These are phyloP conservation scores for Cercospora berteroae DNA, from an alignment of 2,329 filamentous ascomycete genomes.

Conservation along the genomic window DNA sequence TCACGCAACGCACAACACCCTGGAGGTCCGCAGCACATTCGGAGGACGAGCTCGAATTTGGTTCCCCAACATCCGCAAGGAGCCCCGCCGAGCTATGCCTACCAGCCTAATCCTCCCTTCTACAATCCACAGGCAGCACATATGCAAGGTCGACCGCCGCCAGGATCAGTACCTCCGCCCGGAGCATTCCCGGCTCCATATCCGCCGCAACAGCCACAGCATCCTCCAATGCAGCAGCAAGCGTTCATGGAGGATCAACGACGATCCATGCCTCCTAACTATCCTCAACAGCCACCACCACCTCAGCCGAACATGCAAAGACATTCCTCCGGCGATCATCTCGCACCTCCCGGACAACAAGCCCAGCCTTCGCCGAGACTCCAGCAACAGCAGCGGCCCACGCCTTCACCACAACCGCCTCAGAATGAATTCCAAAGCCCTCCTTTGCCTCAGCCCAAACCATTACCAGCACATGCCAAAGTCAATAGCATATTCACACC, in stretches of 20 bases:
- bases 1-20: conserved; percentile 70
- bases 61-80: conserved; percentile 58
- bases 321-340: conserved; percentile 27
- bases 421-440: conserved; percentile 52
- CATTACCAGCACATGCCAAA: conserved; percentile 58
- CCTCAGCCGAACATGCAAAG: conserved; percentile 54
- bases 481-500: conserved; percentile 95
- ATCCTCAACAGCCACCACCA: conserved; percentile 54
- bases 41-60: conserved; percentile 72
- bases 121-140: conserved; percentile 63
- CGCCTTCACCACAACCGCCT: conserved; percentile 52
- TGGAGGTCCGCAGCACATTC: conserved; percentile 60
- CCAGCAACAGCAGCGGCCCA: conserved; percentile 34
- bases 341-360: conserved; percentile 38
- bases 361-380: conserved; percentile 29
- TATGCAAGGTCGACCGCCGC: conserved; percentile 43
- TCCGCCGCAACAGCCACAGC: conserved; percentile 31
- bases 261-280: conserved; percentile 69
- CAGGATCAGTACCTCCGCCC: conserved; percentile 26
- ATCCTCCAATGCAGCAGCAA: conserved; percentile 61
- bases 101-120: conserved; percentile 80
- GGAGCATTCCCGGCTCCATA: conserved; percentile 34
- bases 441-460: conserved; percentile 62
- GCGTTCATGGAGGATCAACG: conserved; percentile 74
- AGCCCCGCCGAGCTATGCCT: conserved; percentile 63